A percentile compares a stretch with the other conserved stretches of the same genome.
These are phyloP conservation scores for Neovahlkampfia damariscottae DNA, from an alignment of 78 protist genomes.

Conservation along the genomic window DNA sequence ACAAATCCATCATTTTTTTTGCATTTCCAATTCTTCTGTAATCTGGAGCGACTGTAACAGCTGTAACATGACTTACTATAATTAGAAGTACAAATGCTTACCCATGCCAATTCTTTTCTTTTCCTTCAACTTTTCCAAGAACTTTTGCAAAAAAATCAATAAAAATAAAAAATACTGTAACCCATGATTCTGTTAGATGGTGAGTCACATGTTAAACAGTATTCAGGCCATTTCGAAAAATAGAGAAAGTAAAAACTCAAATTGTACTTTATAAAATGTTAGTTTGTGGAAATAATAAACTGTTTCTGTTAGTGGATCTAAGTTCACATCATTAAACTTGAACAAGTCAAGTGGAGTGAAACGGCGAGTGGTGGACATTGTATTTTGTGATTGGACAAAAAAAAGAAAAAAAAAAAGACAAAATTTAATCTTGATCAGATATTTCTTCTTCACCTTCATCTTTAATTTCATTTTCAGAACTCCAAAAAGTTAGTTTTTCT, in stretches of 20 bases:
- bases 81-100: too few species aligned
- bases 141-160: constrained; percentile 13
- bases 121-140: constrained; percentile 79
- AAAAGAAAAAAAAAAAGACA: too few species aligned
- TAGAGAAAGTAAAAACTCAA: constrained; percentile 78
- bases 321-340: constrained; percentile 34
- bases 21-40: constrained; percentile 73
- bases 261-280: constrained; percentile 40
- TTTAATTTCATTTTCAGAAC: not conserved
- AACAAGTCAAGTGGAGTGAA: constrained; percentile 27
- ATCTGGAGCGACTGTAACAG: constrained; percentile 90
- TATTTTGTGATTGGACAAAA: too few species aligned
- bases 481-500: not conserved
- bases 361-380: constrained; percentile 26
- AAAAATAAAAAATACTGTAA: constrained; percentile 45
- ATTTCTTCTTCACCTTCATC: too few species aligned
- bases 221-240: constrained; percentile 81
- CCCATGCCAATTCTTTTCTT: constrained; percentile 84
- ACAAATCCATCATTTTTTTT: constrained; percentile 60
- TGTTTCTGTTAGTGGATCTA: constrained; percentile 55
- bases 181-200: constrained; percentile 63
- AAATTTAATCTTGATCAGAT: too few species aligned
- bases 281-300: not conserved
- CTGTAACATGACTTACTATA: constrained; percentile 96
- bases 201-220: constrained; percentile 40